These are phyloP conservation scores for Salvia rosmarinus DNA, from an alignment of 257 asterid genomes.

Conservation along the genomic window DNA sequence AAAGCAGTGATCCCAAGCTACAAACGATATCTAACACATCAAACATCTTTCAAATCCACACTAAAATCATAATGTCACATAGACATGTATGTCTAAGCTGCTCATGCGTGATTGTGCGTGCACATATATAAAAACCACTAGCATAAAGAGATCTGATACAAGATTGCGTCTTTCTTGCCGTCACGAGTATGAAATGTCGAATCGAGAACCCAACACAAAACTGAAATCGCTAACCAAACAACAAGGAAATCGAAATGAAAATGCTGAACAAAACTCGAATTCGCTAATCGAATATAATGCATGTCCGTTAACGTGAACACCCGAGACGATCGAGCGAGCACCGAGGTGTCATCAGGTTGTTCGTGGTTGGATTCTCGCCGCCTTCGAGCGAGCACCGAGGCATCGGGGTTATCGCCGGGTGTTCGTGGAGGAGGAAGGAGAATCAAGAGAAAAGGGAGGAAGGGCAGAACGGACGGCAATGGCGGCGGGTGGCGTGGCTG, in stretches of 20 bases:
- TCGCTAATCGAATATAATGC: constrained; percentile 39
- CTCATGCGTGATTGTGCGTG: constrained; percentile 34
- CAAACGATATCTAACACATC: constrained; percentile 27
- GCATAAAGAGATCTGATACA: constrained; percentile 34
- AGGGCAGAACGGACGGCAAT: too few species aligned
- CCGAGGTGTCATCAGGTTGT: constrained; percentile 49
- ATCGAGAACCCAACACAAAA: constrained; percentile 54
- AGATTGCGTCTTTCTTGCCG: constrained; percentile 74
- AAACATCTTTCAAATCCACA: constrained; percentile 5
- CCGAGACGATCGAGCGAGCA: constrained; percentile 30
- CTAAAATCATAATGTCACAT: constrained; percentile 13
- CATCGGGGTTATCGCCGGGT: too few species aligned
- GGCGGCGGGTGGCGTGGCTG: too few species aligned
- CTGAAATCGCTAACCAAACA: constrained; percentile 7
- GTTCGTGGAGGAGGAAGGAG: too few species aligned
- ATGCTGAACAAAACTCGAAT: constrained; percentile 39
- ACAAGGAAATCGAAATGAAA: constrained; percentile 24
- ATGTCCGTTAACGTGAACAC: constrained; percentile 35
- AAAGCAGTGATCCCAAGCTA: constrained; percentile 43
- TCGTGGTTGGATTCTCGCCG: constrained; percentile 56
- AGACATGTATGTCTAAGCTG: constrained; percentile 32
- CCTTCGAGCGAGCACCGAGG: constrained; percentile 8
- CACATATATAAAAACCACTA: constrained; percentile 27
- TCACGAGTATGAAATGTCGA: constrained; percentile 54
- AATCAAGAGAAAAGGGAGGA: too few species aligned